Evolutionary conservation across 805 yeast species (phyloP), one percentile per base, ranked within the genome.

Genomic region (Yamadazyma insecticola): DNA sequence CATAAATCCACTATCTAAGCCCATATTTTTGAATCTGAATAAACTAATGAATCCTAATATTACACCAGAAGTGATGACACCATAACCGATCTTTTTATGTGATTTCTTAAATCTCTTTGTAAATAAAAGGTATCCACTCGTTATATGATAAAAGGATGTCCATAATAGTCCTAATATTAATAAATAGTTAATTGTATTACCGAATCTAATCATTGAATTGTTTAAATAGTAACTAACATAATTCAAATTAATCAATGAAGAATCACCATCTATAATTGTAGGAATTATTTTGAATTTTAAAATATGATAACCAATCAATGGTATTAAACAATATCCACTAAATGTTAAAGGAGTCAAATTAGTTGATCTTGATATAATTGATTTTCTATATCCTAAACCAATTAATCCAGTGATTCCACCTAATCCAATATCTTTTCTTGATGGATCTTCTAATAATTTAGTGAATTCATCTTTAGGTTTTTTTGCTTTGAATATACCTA

Each of bases 191-290:
- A 60, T 5, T 7, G 32, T 20, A 6, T 53, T 53, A 1, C 60
- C 61, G 16, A 40, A 21, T 17, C 31, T 30, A 14, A 43, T 25
- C 6, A 41, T 28, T 6, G 53, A 43, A 19, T 31, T 25, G 25
- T 38, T 38, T 13, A 41, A 28, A 4, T 36, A 30, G 8, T 26
- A 28, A 20, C 32, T 43, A 7, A 81, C 59, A 44, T 64, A 81
- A 6, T 71, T 69, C 26, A 83, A 53, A 26, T 60, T 67, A 13
- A 83, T 53, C 33, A 71, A 55, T 1, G 79, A 67, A 3, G 81
- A 72, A 50, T 81, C 90, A 1, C 86, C 88, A 36, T 79, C 83
- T 1, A 76, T 58, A 2, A 45, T 12, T n/a, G 62, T 16, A 0
- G 90, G 88, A 0, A 60, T 57, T 4, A 66, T 29, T 32, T 86